phyloP scores from a whole-genome alignment of 371 early-diverging fungal species.

The Funneliformis caledonium region DNA sequence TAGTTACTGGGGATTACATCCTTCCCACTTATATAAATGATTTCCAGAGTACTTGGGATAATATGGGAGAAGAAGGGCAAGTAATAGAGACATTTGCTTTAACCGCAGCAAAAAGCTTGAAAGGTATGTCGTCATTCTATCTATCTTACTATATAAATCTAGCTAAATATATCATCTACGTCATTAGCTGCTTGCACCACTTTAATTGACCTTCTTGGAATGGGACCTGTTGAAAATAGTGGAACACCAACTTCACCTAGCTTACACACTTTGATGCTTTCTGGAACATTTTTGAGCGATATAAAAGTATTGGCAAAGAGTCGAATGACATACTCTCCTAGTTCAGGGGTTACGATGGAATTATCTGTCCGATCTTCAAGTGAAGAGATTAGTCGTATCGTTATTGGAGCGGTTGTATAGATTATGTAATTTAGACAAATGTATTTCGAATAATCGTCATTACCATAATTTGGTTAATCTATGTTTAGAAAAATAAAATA shows the following conservation, averaged over 20 bases:
- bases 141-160: neutral
- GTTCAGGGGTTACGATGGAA: constrained; percentile 90
- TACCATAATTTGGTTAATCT: too few species aligned
- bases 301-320: constrained; percentile 75
- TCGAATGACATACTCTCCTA: constrained; percentile 86
- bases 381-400: constrained; percentile 68
- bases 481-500: too few species aligned
- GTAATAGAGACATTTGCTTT: constrained; percentile 87
- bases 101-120: constrained; percentile 70
- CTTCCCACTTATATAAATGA: constrained; percentile 80
- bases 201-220: constrained; percentile 80
- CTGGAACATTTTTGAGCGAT: constrained; percentile 87
- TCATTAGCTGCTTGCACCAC: constrained; percentile 64
- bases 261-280: constrained; percentile 84
- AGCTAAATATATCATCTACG: constrained; percentile 8
- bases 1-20: constrained; percentile 87
- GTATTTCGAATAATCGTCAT: neutral
- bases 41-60: constrained; percentile 78
- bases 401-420: constrained; percentile 77
- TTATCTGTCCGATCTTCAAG: constrained; percentile 81
- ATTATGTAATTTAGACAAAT: constrained; percentile 47
- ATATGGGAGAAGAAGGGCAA: constrained; percentile 65
- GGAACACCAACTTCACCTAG: constrained; percentile 73
- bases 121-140: constrained; percentile 49
- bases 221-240: constrained; percentile 80